Base-by-base conservation (phyloP, 108 stramenopile species). In the Cylindrotheca closterium region DNA sequence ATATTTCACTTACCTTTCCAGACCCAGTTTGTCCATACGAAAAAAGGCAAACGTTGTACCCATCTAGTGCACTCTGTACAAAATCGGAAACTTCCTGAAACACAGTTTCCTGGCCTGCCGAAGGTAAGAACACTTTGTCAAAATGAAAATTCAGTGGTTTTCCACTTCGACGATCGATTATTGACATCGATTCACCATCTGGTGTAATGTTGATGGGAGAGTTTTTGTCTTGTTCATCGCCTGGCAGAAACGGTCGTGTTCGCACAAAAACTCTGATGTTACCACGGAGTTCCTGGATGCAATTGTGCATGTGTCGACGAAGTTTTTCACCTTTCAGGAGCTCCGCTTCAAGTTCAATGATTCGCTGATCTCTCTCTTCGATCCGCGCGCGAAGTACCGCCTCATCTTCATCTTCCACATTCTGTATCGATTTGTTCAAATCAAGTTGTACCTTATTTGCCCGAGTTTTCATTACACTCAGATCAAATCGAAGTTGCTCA, bases 31-130 rank as follows among this genome's bases (percentile, higher is more conserved):
- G 97, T 0, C 97, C 97, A 55, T 98, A 98, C 51, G 86, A 85
- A 66, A 98, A 97, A 29, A 98, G 68, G 51, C 94, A 96, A n/a
- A 97, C 96, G 37, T 98, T 81, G 78, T 92, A 98, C 30, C 98
- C 98, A 79, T 98, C 98, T 5, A 98, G 79, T 23, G 97, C 93
- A 34, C 85, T 87, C 74, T 99, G 98, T 15, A 99, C 97, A 69
- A 99, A 97, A 67, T 96, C 94, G 10, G 94, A 89, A 7, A 98
- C 98, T 79, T 97, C 98, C 0, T 82, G 66, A 69, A 97, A 99
- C 7, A 99, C 87, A 47, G 76, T 64, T 32, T 96, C 95, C 73
- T 99, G 98, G 12, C 87, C 89, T 37, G 90, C 77, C 25, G 79
- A 79, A 2, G 95, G 96, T 10, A 84, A 76, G 51, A 98, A 97